Evolutionary conservation across 768 basidiomycete genomes (phyloP), one percentile per base, ranked within the genome.

Genomic region (Mycena metata): DNA sequence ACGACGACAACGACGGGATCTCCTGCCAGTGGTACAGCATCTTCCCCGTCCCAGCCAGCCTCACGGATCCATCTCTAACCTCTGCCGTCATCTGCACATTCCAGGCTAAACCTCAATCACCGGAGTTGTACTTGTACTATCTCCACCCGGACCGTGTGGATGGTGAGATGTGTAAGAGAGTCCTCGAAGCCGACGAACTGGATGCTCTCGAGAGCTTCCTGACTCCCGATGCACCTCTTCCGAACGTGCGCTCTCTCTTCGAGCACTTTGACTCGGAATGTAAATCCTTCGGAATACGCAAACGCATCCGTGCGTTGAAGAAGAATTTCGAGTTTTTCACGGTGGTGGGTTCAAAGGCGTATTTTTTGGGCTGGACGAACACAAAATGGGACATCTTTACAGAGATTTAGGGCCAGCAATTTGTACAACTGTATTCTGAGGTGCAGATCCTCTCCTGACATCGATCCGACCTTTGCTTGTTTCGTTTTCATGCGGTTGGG

Each of bases 51-150:
- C 60, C 66, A 5, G 45, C 26, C 7, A 19, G 16, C 30, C 43
- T 67, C n/a, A 10, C 54, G 1, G 19, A 60, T 2, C 2, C 52
- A 3, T 13, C 58, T 17, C 39, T 58, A 4, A 43, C 45, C 26
- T 66, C 65, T 5, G 50, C 26, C 11, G 35, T 67, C 17, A 49
- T 67, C 9, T 67, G 66, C 36, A 50, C 52, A 9, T 67, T 67
- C 39, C 39, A 60, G 10, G 43, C 23, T 2, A 19, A 60, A 3
- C 3, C 43, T 1, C 33, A 16, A 6, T 12, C 35, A 16, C 60
- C 59, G 5, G 60, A 67, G 41, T 39, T 67, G 17, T 61, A 57
- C n/a, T 16, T 67, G n/a, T 67, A 67, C 42, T 41, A 59, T 5
- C 55, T 47, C 15, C n/a, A 23, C 26, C 33, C 30, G 5, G 30